phyloP scores from a whole-genome alignment of 1,284 basidiomycete species.

The Uromyces viciae-fabae region DNA sequence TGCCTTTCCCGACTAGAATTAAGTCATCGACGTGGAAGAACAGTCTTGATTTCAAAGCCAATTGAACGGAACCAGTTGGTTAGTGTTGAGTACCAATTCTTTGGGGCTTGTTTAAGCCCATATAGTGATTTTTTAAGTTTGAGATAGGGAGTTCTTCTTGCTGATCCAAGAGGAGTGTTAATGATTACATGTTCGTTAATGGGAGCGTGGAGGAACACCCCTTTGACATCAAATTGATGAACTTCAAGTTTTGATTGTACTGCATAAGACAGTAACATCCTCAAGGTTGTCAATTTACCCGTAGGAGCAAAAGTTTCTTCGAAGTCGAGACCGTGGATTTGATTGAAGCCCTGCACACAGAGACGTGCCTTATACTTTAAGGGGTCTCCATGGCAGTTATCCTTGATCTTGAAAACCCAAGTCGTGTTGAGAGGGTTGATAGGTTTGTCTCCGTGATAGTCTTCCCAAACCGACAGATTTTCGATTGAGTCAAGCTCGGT shows the following conservation, averaged over 20 bases:
- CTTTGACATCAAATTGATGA: neutral
- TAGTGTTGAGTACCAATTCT: neutral
- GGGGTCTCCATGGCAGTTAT: neutral
- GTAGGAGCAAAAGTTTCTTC: neutral
- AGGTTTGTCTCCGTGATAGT: neutral
- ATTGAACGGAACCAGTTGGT: neutral
- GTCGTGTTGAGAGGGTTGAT: neutral
- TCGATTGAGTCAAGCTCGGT: neutral
- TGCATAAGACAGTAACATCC: neutral
- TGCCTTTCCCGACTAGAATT: too few relatives aligned
- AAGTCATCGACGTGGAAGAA: too few relatives aligned
- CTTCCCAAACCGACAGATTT: neutral
- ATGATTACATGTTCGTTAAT: neutral
- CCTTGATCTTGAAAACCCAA: neutral
- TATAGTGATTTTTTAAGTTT: neutral
- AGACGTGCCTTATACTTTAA: neutral
- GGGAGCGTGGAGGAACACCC: neutral
- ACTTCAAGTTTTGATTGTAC: neutral
- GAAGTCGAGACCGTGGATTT: neutral
- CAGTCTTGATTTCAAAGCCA: neutral
- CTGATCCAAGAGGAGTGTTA: neutral
- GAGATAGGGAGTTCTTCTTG: neutral
- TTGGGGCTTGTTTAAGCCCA: neutral
- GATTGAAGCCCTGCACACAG: constrained; percentile 4
- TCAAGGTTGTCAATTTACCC: neutral